These are phyloP conservation scores for Urochloa ruziziensis DNA, from an alignment of 176 grass and related monocot species.

Conservation along the genomic window DNA sequence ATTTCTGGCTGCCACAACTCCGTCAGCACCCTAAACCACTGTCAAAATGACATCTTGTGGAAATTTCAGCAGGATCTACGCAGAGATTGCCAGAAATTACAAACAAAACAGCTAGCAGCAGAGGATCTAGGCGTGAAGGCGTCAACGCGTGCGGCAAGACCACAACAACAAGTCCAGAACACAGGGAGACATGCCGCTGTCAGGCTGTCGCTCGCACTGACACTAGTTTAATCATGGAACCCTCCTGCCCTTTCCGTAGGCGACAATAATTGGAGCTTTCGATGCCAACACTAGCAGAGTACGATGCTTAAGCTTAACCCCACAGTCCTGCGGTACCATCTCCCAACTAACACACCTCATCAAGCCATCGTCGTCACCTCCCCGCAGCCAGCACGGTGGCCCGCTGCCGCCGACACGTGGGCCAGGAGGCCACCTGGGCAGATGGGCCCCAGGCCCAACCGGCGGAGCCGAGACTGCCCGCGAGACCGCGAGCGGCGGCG, in stretches of 20 bases:
- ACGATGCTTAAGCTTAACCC: neutral
- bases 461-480: no score
- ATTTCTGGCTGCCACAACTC: no score
- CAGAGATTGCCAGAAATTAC: neutral
- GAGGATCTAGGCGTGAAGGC: neutral
- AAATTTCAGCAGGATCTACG: neutral
- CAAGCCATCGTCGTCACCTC: neutral
- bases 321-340: neutral
- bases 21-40: no score
- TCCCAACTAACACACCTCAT: neutral
- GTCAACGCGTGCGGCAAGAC: neutral
- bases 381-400: neutral
- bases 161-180: neutral
- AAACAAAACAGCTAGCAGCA: no score
- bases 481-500: neutral
- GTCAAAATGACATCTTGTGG: no score
- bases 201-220: neutral
- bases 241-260: neutral
- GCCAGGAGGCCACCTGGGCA: neutral
- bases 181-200: neutral
- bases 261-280: conserved; percentile 16
- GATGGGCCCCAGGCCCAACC: neutral
- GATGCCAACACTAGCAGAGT: neutral
- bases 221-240: neutral
- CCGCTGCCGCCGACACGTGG: neutral